Evolutionary conservation across 2,329 filamentous ascomycete genomes (phyloP).

Genomic region (Botryotinia convoluta): DNA sequence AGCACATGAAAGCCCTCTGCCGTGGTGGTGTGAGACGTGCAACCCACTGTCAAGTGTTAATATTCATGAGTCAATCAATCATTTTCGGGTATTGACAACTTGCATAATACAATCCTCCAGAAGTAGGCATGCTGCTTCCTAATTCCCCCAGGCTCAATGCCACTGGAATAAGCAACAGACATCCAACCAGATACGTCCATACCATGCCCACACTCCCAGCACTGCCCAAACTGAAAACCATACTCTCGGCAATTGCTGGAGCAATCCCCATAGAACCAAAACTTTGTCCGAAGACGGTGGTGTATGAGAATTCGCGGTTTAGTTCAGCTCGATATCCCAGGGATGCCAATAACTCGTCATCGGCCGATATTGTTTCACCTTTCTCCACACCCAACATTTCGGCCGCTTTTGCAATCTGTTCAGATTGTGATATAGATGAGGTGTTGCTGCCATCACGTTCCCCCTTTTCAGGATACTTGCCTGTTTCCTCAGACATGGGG

Average conservation of each 20-base stretch:
- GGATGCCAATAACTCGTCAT: slow-evolving; percentile 35
- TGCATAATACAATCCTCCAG: slow-evolving; percentile 38
- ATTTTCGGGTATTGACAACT: background rate
- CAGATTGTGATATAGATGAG: background rate
- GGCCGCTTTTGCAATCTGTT: background rate
- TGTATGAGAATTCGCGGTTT: slow-evolving; percentile 38
- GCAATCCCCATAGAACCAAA: slow-evolving; percentile 39
- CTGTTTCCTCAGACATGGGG: background rate
- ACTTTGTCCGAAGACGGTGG: slow-evolving; percentile 37
- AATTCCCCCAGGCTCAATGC: slow-evolving; percentile 37
- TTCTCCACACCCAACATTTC: slow-evolving; percentile 22
- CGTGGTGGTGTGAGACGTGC: slow-evolving; percentile 35
- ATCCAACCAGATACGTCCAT: slow-evolving; percentile 37
- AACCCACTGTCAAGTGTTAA: slow-evolving; percentile 32
- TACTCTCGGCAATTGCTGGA: slow-evolving; percentile 37
- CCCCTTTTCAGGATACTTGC: slow-evolving; percentile 1
- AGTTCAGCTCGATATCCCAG: slow-evolving; percentile 37
- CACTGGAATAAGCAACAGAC: slow-evolving; percentile 36
- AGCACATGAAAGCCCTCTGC: slow-evolving; percentile 38
- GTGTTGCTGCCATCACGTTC: background rate
- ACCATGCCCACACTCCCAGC: slow-evolving; percentile 37
- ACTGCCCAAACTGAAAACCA: slow-evolving; percentile 36
- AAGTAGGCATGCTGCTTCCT: slow-evolving; percentile 38
- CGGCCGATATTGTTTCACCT: slow-evolving; percentile 23
- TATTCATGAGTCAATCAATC: background rate